Evolutionary conservation across 768 basidiomycete genomes (phyloP), one percentile per base, ranked within the genome.

Genomic region (Postia placenta): DNA sequence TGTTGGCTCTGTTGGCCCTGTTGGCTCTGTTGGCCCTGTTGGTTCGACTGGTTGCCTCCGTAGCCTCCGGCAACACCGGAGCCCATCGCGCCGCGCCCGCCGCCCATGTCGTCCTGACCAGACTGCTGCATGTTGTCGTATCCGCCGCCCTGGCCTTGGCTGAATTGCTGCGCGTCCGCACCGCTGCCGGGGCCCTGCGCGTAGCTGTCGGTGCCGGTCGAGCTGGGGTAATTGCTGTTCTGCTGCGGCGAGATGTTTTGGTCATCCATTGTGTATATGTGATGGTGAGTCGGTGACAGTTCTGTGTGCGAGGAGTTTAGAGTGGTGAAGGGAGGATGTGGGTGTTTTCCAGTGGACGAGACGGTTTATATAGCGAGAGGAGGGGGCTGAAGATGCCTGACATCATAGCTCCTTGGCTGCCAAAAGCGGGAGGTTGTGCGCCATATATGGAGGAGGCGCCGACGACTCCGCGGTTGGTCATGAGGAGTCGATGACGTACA

Each of bases 11-110:
- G 40, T 33, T 51, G 50, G 26, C 50, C 43, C 22, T 52, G 47
- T 40, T 45, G 33, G 17, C 40, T 17, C 47, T 49, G 48, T 17
- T 37, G 19, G 37, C 25, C 20, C 26, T 41, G 36, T 36, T 52
- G 51, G 28, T 45, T 42, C n/a, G 19, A 15, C 49, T 44, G 42
- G 20, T 22, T 49, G 15, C 41, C 20, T 23, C 45, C 49, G 45
- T 59, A 55, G 19, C 61, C 60, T 27, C 60, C 62, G 0, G 62
- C 56, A 40, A 61, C 58, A 46, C 61, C 61, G 22, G 56, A 57
- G 40, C 61, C 61, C 40, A 59, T 56, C 25, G 55, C 47, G 36
- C 61, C 61, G 17, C 38, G 40, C 14, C 61, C 61, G 46, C 60
- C 62, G 58, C 60, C 61, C 30, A 28, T 33, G 28, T 20, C 40